These are phyloP conservation scores for Podila epigama DNA, from an alignment of 192 early-diverging fungal species.

Conservation along the genomic window DNA sequence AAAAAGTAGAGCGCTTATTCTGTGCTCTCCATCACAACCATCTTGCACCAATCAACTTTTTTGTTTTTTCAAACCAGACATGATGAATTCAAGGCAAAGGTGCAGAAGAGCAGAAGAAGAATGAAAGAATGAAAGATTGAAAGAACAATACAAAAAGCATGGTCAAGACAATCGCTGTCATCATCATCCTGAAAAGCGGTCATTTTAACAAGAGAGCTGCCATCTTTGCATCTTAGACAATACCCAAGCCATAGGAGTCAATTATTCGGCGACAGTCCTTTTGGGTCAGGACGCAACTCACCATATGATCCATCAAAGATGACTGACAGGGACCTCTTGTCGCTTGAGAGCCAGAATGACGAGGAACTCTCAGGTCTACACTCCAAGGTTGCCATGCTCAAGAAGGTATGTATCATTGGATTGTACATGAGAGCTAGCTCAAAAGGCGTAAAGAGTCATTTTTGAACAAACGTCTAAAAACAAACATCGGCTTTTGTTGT, in stretches of 20 bases:
- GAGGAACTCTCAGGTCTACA: conserved; percentile 38
- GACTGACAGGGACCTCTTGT: conserved; percentile 35
- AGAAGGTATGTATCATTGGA: conserved; percentile 15
- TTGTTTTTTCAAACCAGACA: background rate
- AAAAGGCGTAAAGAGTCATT: background rate
- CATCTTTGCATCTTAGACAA: background rate
- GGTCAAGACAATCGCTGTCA: background rate
- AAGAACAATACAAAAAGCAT: background rate
- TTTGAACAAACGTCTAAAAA: background rate
- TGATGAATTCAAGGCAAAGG: background rate
- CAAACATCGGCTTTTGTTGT: background rate
- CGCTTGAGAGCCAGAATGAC: conserved; percentile 46
- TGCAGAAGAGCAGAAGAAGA: too few species aligned
- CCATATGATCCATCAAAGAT: conserved; percentile 41
- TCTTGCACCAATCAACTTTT: background rate
- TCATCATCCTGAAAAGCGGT: background rate
- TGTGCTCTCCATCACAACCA: too few species aligned
- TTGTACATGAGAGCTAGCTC: background rate
- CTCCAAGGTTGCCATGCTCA: conserved; percentile 47
- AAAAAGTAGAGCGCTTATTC: too few species aligned
- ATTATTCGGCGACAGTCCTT: conserved; percentile 24
- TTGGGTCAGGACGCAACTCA: conserved; percentile 29
- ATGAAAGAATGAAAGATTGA: background rate
- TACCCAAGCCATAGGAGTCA: conserved; percentile 23
- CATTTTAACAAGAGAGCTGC: too few species aligned